Evolutionary conservation across 768 basidiomycete species (phyloP).

Genomic region (Lactarius deliciosus): DNA sequence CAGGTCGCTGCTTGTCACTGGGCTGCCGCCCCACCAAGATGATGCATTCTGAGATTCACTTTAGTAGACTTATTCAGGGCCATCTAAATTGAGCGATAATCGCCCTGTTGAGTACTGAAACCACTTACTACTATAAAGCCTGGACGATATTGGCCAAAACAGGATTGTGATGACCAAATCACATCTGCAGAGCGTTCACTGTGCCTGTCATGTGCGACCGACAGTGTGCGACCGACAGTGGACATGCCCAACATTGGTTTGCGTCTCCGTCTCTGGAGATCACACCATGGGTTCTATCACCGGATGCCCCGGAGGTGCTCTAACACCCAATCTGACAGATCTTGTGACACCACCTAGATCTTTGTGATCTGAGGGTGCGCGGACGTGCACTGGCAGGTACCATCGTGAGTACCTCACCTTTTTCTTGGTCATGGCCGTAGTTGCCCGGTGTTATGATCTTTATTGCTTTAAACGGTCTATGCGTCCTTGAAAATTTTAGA

Average conservation of each 20-base stretch:
- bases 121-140: no score
- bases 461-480: neutral
- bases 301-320: neutral
- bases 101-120: no score
- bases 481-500: neutral
- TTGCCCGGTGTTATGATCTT: neutral
- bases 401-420: neutral
- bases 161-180: no score
- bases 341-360: neutral
- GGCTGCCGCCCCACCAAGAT: no score
- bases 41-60: no score
- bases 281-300: neutral
- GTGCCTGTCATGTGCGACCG: neutral
- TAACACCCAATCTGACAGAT: neutral
- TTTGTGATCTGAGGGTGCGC: neutral
- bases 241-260: neutral
- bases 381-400: neutral
- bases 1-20: no score
- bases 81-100: no score
- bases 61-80: no score
- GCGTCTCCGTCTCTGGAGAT: neutral
- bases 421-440: neutral
- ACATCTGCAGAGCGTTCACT: no score
- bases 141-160: neutral
- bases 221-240: neutral